Evolutionary conservation across 371 early-diverging fungal genomes (phyloP), one percentile per base, ranked within the genome.

Genomic region (Phascolomyces articulosus): DNA sequence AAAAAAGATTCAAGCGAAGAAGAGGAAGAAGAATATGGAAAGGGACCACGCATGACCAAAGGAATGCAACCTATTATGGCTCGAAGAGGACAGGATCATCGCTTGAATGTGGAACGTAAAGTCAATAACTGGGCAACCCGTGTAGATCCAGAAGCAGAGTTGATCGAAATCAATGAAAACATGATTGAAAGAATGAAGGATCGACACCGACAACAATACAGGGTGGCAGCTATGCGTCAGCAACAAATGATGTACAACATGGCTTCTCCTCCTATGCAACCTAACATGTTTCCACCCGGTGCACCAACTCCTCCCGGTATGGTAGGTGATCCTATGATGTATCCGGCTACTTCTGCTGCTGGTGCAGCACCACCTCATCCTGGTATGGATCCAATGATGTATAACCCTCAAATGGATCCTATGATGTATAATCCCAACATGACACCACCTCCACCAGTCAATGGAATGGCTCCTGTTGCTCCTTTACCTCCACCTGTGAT

Each of bases 101-200:
- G 67, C n/a, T 51, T 75, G 24, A 69, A 65, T 40, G 72, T 76
- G 49, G 64, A 73, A 55, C 75, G 77, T n/a, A 77, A 75, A 62
- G 62, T 77, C 7, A 77, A 77, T 59, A 68, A 49, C 40, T 80
- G 80, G 80, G 58, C 73, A 13, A 68, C 71, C 44, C 71, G 70
- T 13, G 66, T 77, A 9, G 74, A 79, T 59, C 67, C 77, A 27
- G 72, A 75, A 53, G 67, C 69, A 31, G 67, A 73, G 41, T 53
- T 62, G 18, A 59, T 68, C 1, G 77, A 77, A 26, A 55, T 73
- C 7, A 74, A 71, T 55, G 73, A 74, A 38, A 58, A 71, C 10
- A 72, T 80, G 67, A 74, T 80, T 55, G 63, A 60, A n/a, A 63
- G 80, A 23, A 80, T 80, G 80, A 74, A 73, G 44, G 77, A 80